Percentiles rank a stretch among this genome's conserved stretches.
Evolutionary conservation across 2,329 filamentous ascomycete species (phyloP).

Genomic region (Chaetomiaceae sp.): DNA sequence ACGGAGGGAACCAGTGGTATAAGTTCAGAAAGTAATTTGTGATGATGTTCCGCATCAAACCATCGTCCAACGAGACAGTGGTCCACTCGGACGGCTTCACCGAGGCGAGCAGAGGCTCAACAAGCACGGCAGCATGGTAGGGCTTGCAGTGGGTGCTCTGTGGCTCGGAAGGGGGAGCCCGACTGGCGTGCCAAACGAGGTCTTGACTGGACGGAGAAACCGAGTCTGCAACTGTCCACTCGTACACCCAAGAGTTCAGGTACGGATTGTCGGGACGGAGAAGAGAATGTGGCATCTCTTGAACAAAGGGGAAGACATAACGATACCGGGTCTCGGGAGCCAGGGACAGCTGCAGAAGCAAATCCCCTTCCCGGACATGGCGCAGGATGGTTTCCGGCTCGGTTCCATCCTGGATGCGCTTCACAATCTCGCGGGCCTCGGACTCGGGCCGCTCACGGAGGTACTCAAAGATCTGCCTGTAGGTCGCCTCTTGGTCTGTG

Average conservation of each 20-base stretch:
- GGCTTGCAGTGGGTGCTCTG: conserved; percentile 7
- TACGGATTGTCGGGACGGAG: conserved; percentile 26
- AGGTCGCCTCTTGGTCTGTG: conserved; percentile 18
- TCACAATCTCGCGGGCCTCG: conserved; percentile 30
- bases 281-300: conserved; percentile 2
- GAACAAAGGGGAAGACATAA: conserved; percentile 32
- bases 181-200: no score
- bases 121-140: conserved; percentile 26
- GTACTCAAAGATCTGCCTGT: conserved; percentile 24
- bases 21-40: conserved; percentile 23
- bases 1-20: conserved; percentile 20
- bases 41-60: conserved; percentile 25
- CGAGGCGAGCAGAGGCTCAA: conserved; percentile 23
- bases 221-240: conserved; percentile 5
- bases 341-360: conserved; percentile 34
- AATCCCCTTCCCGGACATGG: conserved; percentile 30
- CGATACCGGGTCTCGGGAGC: conserved; percentile 33
- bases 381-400: conserved; percentile 29
- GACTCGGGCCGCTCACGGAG: conserved; percentile 13
- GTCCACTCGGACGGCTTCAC: conserved; percentile 29
- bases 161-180: background rate
- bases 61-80: conserved; percentile 25
- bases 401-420: conserved; percentile 29
- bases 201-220: background rate
- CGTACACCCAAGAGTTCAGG: conserved; percentile 27